Conservation (phyloP, 495 filamentous ascomycete genomes). For the Penicillium alfredii region DNA sequence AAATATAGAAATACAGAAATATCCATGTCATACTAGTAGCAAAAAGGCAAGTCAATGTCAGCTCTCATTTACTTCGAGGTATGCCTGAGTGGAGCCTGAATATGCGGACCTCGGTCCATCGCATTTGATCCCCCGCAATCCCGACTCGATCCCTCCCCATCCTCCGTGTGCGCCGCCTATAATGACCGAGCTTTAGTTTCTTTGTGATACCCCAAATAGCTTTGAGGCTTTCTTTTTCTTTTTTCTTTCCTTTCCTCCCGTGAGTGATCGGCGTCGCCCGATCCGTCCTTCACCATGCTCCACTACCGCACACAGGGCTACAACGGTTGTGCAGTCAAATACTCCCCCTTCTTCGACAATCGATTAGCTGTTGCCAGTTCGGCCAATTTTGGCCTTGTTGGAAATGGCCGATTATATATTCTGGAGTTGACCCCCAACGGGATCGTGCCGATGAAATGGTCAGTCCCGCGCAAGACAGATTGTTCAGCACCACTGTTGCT, state of each 20-base stretch:
- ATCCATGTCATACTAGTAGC: too few relatives aligned
- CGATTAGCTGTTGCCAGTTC: constrained; percentile 80
- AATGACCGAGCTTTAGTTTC: constrained; percentile 3
- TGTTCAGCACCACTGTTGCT: not conserved
- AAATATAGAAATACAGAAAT: too few relatives aligned
- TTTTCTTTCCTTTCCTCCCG: not conserved
- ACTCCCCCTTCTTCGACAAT: constrained; percentile 95
- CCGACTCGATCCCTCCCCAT: constrained; percentile 1
- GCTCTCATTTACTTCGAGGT: too few relatives aligned
- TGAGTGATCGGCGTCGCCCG: constrained; percentile 8
- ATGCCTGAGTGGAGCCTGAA: too few relatives aligned
- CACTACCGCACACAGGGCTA: constrained; percentile 88
- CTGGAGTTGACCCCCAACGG: constrained; percentile 74
- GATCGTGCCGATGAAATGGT: constrained; percentile 76
- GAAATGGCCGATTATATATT: constrained; percentile 84
- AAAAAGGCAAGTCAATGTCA: too few relatives aligned
- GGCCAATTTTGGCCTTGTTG: constrained; percentile 92
- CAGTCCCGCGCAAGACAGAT: constrained; percentile 6
- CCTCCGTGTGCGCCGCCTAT: constrained; percentile 1
- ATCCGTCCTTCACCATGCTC: constrained; percentile 55
- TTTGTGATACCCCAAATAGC: constrained; percentile 13
- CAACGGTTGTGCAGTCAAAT: constrained; percentile 93
- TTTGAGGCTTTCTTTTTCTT: not conserved
- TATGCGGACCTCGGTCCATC: constrained; percentile 15
- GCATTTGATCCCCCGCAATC: constrained; percentile 20